phyloP scores from a whole-genome alignment of 768 basidiomycete species.

The Cystofilobasidium bisporidii region DNA sequence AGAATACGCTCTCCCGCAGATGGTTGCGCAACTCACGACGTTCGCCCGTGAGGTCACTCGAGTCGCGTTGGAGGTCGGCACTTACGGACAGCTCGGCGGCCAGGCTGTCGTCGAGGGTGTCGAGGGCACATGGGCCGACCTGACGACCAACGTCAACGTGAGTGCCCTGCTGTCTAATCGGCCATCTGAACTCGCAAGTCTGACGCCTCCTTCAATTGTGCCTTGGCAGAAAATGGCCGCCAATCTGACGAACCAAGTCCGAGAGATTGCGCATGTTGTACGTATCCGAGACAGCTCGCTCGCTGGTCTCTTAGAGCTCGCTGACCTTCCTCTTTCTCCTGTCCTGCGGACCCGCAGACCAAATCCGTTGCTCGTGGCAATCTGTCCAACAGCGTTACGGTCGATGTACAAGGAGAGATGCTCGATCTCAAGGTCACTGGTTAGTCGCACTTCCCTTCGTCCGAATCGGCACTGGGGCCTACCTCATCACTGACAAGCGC shows the following conservation, averaged over 20 bases:
- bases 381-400: conserved; percentile 38
- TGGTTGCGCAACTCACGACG: conserved; percentile 20
- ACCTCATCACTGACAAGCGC: no score
- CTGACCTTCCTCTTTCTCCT: no score
- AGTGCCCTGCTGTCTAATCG: no score
- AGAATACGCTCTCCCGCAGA: background rate
- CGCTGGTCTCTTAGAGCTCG: no score
- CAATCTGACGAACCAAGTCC: conserved; percentile 40
- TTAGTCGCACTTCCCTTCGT: background rate
- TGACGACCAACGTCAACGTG: conserved; percentile 41
- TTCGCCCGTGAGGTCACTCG: conserved; percentile 16
- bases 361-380: conserved; percentile 42
- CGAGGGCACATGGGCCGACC: conserved; percentile 39
- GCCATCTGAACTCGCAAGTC: background rate
- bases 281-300: background rate
- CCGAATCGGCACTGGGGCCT: no score
- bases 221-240: conserved; percentile 41
- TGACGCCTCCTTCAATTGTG: background rate
- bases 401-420: conserved; percentile 41
- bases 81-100: conserved; percentile 35
- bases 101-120: conserved; percentile 41
- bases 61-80: conserved; percentile 16
- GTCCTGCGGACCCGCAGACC: conserved; percentile 27
- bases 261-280: conserved; percentile 42
- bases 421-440: conserved; percentile 38